phyloP scores from a whole-genome alignment of 1,139 yeast genomes.

The Blastobotrys raffinosifermentans region DNA sequence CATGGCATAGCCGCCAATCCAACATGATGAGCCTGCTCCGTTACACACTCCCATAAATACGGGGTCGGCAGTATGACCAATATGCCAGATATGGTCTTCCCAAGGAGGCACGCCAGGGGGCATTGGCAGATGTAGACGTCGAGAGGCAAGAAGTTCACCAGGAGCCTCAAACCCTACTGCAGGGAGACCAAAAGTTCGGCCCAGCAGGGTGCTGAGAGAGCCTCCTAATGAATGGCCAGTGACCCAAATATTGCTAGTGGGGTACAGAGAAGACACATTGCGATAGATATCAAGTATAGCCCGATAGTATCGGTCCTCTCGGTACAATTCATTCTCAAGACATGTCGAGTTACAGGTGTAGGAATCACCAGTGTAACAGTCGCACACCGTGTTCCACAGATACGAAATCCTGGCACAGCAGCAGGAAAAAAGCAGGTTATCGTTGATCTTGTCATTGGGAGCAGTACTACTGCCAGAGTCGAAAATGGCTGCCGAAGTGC shows the following conservation, averaged over 20 bases:
- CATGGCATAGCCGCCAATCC: conserved; percentile 95
- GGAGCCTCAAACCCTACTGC: conserved; percentile 91
- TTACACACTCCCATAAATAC: conserved; percentile 95
- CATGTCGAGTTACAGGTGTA: conserved; percentile 89
- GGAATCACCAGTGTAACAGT: conserved; percentile 71
- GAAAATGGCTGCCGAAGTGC: conserved; percentile 86
- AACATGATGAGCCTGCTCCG: conserved; percentile 88
- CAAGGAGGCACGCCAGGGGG: conserved; percentile 86
- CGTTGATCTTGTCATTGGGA: conserved; percentile 74
- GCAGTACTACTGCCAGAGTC: conserved; percentile 75
- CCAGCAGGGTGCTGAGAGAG: conserved; percentile 71
- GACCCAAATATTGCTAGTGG: conserved; percentile 70
- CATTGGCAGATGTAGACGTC: conserved; percentile 79
- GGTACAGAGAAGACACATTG: conserved; percentile 63
- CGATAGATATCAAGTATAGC: conserved; percentile 75
- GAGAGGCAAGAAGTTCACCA: conserved; percentile 80
- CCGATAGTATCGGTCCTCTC: conserved; percentile 75
- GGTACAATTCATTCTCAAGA: conserved; percentile 65
- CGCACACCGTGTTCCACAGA: conserved; percentile 94
- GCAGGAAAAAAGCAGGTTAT: conserved; percentile 84
- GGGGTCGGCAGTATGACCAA: conserved; percentile 97
- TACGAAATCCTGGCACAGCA: conserved; percentile 94
- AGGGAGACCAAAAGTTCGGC: conserved; percentile 86
- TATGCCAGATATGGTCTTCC: conserved; percentile 84
- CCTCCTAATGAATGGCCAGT: conserved; percentile 98